A percentile compares a stretch with the other conserved stretches of the same genome.
Conservation (phyloP, 208 protist genomes). For the Leishmania gerbilli region DNA sequence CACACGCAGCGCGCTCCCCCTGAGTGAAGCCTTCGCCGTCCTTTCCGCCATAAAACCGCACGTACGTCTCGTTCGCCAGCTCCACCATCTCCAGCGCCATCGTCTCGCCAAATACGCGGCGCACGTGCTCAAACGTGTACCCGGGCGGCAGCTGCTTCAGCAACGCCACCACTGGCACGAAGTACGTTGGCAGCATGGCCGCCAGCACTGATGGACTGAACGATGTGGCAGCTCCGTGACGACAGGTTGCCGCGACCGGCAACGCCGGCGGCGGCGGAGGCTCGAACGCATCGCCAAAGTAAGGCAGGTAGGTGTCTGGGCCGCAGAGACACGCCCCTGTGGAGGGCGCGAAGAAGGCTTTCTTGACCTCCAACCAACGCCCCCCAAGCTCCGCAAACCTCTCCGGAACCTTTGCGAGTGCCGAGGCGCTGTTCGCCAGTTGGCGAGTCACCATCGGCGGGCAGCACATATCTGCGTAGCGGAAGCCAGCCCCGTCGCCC, state of each 20-base stretch:
- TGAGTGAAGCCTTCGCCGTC: slow-evolving; percentile 17
- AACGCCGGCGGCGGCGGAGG: slow-evolving; percentile 28
- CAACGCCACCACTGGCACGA: slow-evolving; percentile 55
- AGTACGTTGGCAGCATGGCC: slow-evolving; percentile 51
- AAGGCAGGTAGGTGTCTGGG: slow-evolving; percentile 4
- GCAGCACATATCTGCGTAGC: neutral
- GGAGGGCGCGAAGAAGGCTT: neutral
- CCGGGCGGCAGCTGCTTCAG: slow-evolving; percentile 43
- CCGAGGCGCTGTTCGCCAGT: neutral
- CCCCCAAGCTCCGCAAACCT: slow-evolving; percentile 12
- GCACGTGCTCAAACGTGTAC: slow-evolving; percentile 55
- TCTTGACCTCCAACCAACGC: slow-evolving; percentile 14
- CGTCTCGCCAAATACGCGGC: slow-evolving; percentile 38
- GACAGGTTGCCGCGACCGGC: neutral
- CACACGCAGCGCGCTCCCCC: neutral
- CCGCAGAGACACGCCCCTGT: neutral
- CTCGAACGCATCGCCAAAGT: slow-evolving; percentile 31
- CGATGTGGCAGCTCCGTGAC: slow-evolving; percentile 3
- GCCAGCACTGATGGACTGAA: slow-evolving; percentile 59
- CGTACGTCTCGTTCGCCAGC: slow-evolving; percentile 17
- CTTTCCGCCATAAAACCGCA: slow-evolving; percentile 51
- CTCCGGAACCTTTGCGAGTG: neutral
- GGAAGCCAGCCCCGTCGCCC: neutral
- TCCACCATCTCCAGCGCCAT: slow-evolving; percentile 21
- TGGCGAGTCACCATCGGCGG: neutral